Evolutionary conservation across 2,329 filamentous ascomycete genomes (phyloP).

Genomic region (Neonectria punicea): DNA sequence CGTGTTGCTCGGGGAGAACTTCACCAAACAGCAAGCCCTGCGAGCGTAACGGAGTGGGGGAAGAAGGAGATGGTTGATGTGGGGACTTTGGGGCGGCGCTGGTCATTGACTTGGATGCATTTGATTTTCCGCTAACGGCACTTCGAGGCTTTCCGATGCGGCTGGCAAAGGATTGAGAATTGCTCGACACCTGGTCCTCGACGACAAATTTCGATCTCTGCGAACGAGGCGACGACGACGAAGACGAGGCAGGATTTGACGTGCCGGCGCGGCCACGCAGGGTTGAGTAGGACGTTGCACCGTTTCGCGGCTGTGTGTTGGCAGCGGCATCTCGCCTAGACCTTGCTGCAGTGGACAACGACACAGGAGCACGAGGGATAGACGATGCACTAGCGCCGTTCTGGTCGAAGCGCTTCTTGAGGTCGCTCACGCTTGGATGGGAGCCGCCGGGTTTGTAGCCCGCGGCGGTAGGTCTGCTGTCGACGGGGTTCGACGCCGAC

Average conservation of each 20-base stretch:
- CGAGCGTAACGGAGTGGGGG: conserved; percentile 49
- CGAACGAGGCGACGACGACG: conserved; percentile 45
- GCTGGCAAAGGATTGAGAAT: conserved; percentile 68
- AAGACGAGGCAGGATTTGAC: conserved; percentile 29
- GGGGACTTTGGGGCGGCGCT: conserved; percentile 46
- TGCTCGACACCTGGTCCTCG: conserved; percentile 64
- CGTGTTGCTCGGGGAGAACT: conserved; percentile 69
- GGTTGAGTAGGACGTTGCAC: conserved; percentile 54
- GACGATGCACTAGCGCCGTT: conserved; percentile 52
- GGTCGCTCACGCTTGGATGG: conserved; percentile 81
- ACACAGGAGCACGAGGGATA: conserved; percentile 50
- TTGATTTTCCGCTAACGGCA: conserved; percentile 46
- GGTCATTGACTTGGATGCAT: conserved; percentile 50
- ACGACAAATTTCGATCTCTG: conserved; percentile 60
- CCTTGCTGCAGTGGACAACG: conserved; percentile 48
- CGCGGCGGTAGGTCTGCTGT: conserved; percentile 51
- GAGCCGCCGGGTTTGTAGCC: conserved; percentile 48
- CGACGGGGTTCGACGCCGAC: conserved; percentile 67
- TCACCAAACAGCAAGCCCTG: conserved; percentile 79
- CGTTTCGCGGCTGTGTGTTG: conserved; percentile 48
- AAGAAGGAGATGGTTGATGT: conserved; percentile 47
- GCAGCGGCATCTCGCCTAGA: conserved; percentile 47
- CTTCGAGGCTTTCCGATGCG: conserved; percentile 65
- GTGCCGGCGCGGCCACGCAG: conserved; percentile 49
- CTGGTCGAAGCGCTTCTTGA: conserved; percentile 82